These are phyloP conservation scores for Anastatica hierochuntica DNA, from an alignment of 345 rosid genomes.

Conservation along the genomic window DNA sequence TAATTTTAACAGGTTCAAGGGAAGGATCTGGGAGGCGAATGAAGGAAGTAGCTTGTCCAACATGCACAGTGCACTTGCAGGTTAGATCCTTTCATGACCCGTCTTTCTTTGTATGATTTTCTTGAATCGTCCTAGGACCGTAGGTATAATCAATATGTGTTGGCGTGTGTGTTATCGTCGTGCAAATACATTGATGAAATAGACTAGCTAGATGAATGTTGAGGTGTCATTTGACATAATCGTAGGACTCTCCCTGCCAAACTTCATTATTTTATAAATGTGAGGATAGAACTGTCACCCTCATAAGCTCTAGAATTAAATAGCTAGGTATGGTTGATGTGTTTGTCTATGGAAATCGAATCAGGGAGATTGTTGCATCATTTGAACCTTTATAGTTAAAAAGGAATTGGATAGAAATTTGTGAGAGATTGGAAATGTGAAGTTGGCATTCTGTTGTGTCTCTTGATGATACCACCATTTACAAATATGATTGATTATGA, in stretches of 20 bases:
- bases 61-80: slow-evolving; percentile 96
- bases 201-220: neutral
- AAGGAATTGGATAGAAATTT: too few species aligned
- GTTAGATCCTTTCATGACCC: slow-evolving; percentile 24
- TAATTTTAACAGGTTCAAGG: slow-evolving; percentile 41
- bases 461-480: too few species aligned
- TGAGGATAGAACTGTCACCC: neutral
- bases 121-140: too few species aligned
- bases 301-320: neutral
- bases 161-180: neutral
- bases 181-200: neutral
- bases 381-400: too few species aligned
- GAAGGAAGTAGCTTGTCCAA: slow-evolving; percentile 98
- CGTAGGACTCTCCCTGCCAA: too few species aligned
- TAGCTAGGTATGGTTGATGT: too few species aligned
- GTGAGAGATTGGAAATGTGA: slow-evolving; percentile 1
- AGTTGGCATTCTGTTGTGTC: neutral
- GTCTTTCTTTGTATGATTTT: neutral
- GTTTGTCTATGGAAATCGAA: too few species aligned
- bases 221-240: too few species aligned
- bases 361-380: slow-evolving; percentile 8
- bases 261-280: neutral
- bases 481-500: neutral
- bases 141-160: neutral
- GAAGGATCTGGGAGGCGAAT: slow-evolving; percentile 73